Evolutionary conservation across 2,329 filamentous ascomycete genomes (phyloP), one percentile per base, ranked within the genome.

Genomic region (Hymenoscyphus fructigenus): DNA sequence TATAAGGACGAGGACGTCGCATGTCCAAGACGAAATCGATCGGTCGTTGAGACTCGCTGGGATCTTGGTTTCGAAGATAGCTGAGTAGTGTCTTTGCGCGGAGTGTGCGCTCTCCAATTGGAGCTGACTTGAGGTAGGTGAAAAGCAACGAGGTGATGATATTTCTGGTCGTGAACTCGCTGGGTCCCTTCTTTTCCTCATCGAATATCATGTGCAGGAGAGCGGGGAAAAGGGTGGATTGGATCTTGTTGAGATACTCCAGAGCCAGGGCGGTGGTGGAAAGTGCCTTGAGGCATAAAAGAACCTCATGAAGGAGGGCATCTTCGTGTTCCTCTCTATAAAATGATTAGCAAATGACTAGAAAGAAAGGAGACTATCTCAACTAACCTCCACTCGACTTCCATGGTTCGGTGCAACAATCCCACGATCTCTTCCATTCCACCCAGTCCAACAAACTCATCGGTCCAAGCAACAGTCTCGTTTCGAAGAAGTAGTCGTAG

Each of bases 141-240:
- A 97, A 94, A 28, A 99, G 81, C 6, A 98, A 84, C 59, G 91
- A 95, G 44, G 93, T 91, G 74, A 98, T 90, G 71, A 98, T 92
- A 71, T 90, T 90, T 63, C 95, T 89, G 14, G 95, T 98, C 4
- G 91, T 95, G 76, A 97, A 99, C 77, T 99, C 95, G 80, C 92
- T 96, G 0, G 95, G 95, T 0, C 95, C 95, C 77, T 98, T 98
- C 81, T 93, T 96, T 76, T 98, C 94, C n/a, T 96, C 92, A 73
- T 97, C 93, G 73, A 98, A 98, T 50, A 98, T 83, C 89, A 98
- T 93, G 65, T 86, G 86, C 57, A 98, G 79, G 57, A 99, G 81
- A 29, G 91, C 91, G 1, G 94, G 92, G 74, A 98, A 97, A 9
- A 99, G 83, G 0, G 89, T 89, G 5, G 83, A 81, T 70, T 96